phyloP scores from a whole-genome alignment of 805 yeast genomes.

The Alloascoidea hylecoeti region DNA sequence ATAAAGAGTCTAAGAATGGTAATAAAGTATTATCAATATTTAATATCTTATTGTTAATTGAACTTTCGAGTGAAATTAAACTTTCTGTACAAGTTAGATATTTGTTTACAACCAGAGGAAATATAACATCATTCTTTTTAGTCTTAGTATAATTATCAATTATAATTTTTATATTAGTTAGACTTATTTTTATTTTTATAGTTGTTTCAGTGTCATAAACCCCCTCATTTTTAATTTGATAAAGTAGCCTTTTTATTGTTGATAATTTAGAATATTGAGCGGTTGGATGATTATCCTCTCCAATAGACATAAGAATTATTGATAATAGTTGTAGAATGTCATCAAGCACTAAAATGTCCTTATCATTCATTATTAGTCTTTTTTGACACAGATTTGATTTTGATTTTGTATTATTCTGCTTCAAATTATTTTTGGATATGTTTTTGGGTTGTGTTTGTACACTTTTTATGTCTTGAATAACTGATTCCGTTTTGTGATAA shows the following conservation, averaged over 20 bases:
- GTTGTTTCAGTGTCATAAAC: constrained; percentile 80
- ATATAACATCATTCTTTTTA: constrained; percentile 21
- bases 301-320: constrained; percentile 82
- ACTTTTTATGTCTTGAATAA: no score
- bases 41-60: no score
- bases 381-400: no score
- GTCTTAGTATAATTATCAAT: constrained; percentile 25
- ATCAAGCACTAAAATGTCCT: constrained; percentile 68
- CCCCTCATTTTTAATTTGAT: constrained; percentile 67
- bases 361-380: no score
- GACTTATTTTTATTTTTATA: constrained; percentile 58
- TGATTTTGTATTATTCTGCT: no score
- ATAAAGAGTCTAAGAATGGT: constrained; percentile 41
- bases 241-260: constrained; percentile 73
- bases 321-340: constrained; percentile 84
- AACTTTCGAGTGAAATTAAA: constrained; percentile 40
- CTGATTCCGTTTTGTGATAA: no score
- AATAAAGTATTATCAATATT: constrained; percentile 36
- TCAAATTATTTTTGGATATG: no score
- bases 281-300: constrained; percentile 80
- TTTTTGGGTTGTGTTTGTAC: no score
- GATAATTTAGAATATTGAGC: constrained; percentile 85
- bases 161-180: constrained; percentile 55
- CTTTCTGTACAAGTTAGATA: constrained; percentile 46
- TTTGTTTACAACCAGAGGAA: constrained; percentile 48